These are phyloP conservation scores for Trichoderma arundinaceum DNA, from an alignment of 2,329 filamentous ascomycete species.

Conservation along the genomic window DNA sequence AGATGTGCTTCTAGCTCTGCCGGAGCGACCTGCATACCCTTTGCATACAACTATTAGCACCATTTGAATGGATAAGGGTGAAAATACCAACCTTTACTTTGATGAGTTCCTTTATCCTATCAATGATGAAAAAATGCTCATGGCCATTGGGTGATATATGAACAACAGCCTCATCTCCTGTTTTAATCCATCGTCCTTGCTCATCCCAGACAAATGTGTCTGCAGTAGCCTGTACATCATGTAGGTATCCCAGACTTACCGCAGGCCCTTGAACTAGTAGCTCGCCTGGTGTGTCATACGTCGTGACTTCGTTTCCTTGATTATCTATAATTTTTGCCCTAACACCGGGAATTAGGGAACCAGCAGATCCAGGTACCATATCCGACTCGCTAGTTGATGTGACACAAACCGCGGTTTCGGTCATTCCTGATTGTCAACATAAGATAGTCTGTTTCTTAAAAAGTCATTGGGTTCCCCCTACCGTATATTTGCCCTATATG, in stretches of 20 bases:
- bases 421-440: no score
- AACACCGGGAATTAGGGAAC: constrained; percentile 67
- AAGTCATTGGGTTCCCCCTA: no score
- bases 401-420: constrained; percentile 72
- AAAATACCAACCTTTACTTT: constrained; percentile 62
- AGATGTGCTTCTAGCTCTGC: constrained; percentile 77
- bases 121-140: constrained; percentile 82
- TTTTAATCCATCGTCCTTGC: constrained; percentile 77
- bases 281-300: constrained; percentile 76
- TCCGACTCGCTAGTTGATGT: constrained; percentile 59
- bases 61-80: neutral
- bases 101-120: constrained; percentile 70
- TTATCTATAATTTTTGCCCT: constrained; percentile 67
- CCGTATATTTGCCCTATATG: constrained; percentile 75
- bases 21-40: constrained; percentile 70
- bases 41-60: neutral
- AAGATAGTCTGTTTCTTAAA: no score
- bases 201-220: constrained; percentile 74
- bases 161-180: constrained; percentile 82
- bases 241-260: constrained; percentile 80
- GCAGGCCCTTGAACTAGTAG: constrained; percentile 78
- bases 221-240: constrained; percentile 82
- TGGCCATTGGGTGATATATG: constrained; percentile 66
- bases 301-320: constrained; percentile 71
- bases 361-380: constrained; percentile 70